phyloP scores from a whole-genome alignment of 306 rosid genomes.

The Quillaja saponaria region DNA sequence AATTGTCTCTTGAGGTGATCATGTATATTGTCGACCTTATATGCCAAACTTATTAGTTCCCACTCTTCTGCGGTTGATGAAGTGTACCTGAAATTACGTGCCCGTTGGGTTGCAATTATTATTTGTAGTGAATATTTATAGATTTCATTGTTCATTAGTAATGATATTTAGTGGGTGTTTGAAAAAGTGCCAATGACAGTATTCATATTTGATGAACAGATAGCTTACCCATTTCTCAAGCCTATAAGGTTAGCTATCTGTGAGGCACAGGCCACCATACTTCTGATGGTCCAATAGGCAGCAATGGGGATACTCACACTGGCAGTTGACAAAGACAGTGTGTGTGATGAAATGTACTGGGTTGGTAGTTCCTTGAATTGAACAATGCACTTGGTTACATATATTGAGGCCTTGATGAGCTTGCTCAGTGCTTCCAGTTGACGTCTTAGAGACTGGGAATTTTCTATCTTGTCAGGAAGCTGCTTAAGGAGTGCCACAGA shows the following conservation, averaged over 20 bases:
- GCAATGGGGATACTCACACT: slow-evolving; percentile 50
- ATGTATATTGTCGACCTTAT: slow-evolving; percentile 53
- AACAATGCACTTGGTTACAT: slow-evolving; percentile 52
- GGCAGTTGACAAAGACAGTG: slow-evolving; percentile 26
- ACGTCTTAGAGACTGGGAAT: slow-evolving; percentile 34
- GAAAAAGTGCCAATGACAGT: too few relatives aligned
- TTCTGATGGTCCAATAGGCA: slow-evolving; percentile 69
- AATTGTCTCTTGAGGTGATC: slow-evolving; percentile 54
- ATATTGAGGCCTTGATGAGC: slow-evolving; percentile 47
- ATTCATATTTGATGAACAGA: too few relatives aligned
- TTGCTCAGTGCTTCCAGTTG: slow-evolving; percentile 47
- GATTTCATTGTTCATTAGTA: too few relatives aligned
- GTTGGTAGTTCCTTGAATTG: slow-evolving; percentile 52
- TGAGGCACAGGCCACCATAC: slow-evolving; percentile 53
- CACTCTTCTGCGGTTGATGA: slow-evolving; percentile 58
- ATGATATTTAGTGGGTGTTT: too few relatives aligned
- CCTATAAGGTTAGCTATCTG: slow-evolving; percentile 50
- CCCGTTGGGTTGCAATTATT: background rate
- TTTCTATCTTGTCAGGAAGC: slow-evolving; percentile 47
- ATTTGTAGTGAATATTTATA: too few relatives aligned
- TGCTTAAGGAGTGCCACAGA: slow-evolving; percentile 53
- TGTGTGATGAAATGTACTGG: slow-evolving; percentile 40
- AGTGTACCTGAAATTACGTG: slow-evolving; percentile 43
- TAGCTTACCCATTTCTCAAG: slow-evolving; percentile 46
- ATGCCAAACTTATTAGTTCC: slow-evolving; percentile 71